These are phyloP conservation scores for Vairimorpha necatrix DNA, from an alignment of 371 early-diverging fungal genomes.

Conservation along the genomic window DNA sequence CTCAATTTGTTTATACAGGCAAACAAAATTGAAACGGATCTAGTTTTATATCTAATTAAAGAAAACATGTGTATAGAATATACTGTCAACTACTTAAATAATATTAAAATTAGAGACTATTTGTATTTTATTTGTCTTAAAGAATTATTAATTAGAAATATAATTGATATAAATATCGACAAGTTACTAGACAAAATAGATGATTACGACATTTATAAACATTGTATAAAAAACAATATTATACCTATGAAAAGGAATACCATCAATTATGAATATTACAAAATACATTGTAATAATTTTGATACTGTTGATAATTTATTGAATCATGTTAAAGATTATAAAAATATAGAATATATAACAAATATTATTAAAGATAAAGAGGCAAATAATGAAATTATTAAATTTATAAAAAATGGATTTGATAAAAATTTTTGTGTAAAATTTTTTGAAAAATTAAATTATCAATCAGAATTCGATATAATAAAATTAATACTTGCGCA, in stretches of 20 bases:
- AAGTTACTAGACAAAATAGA: constrained; percentile 51
- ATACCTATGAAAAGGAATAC: constrained; percentile 7
- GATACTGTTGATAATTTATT: neutral
- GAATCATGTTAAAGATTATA: neutral
- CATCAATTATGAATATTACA: constrained; percentile 43
- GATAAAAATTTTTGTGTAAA: neutral
- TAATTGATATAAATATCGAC: neutral
- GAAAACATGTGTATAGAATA: neutral
- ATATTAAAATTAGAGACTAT: constrained; percentile 15
- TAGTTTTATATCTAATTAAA: neutral
- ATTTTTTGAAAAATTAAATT: neutral
- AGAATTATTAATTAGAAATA: constrained; percentile 22
- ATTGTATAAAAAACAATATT: constrained; percentile 46
- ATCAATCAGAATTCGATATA: neutral
- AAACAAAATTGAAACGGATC: neutral
- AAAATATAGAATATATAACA: constrained; percentile 27
- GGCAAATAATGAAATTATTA: neutral
- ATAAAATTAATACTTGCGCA: constrained; percentile 18
- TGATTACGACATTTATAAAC: constrained; percentile 61
- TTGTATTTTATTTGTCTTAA: constrained; percentile 39
- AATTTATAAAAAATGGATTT: constrained; percentile 10
- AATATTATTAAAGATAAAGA: neutral
- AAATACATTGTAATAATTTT: constrained; percentile 2
- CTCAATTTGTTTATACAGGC: neutral
- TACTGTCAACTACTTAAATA: constrained; percentile 13